Percentiles rank a stretch among this genome's conserved stretches.
These are phyloP conservation scores for Kodamaea neixiangensis DNA, from an alignment of 805 yeast species.

Conservation along the genomic window DNA sequence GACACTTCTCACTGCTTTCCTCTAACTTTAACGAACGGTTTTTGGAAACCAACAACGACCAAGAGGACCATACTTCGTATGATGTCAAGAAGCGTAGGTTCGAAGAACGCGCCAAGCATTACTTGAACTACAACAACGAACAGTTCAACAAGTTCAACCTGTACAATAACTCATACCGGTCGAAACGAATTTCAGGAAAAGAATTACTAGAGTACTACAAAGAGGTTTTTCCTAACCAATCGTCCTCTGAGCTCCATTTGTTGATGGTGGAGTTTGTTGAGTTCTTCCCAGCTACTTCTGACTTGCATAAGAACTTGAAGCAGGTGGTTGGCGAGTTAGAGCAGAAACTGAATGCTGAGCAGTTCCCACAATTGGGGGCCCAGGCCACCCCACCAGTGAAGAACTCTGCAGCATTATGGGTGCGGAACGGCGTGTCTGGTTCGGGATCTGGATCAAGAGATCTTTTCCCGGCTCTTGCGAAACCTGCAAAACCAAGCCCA, in stretches of 20 bases:
- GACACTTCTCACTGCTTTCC: constrained; percentile 58
- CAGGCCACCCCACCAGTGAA: constrained; percentile 6
- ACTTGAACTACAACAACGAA: constrained; percentile 54
- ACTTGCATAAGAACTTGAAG: constrained; percentile 42
- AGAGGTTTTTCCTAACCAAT: constrained; percentile 44
- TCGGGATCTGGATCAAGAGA: constrained; percentile 18
- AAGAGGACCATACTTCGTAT: constrained; percentile 39
- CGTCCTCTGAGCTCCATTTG: constrained; percentile 53
- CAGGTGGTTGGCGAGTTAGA: constrained; percentile 22
- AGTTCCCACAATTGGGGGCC: constrained; percentile 52
- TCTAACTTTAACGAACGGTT: constrained; percentile 51
- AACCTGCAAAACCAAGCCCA: constrained; percentile 23
- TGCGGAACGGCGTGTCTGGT: constrained; percentile 3
- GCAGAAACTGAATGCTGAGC: constrained; percentile 30
- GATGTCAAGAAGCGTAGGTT: constrained; percentile 61
- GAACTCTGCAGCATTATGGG: constrained; percentile 17
- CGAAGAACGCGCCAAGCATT: constrained; percentile 84
- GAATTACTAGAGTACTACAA: constrained; percentile 50
- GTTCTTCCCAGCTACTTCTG: constrained; percentile 49
- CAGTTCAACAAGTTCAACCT: constrained; percentile 51
- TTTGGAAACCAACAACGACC: constrained; percentile 20
- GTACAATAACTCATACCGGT: constrained; percentile 49
- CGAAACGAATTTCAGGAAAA: constrained; percentile 47
- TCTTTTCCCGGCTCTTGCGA: constrained; percentile 36
- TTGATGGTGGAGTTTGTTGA: constrained; percentile 64